A percentile compares a stretch with the other conserved stretches of the same genome.
Conservation (phyloP, 2,329 filamentous ascomycete species). For the Alternaria alternata region DNA sequence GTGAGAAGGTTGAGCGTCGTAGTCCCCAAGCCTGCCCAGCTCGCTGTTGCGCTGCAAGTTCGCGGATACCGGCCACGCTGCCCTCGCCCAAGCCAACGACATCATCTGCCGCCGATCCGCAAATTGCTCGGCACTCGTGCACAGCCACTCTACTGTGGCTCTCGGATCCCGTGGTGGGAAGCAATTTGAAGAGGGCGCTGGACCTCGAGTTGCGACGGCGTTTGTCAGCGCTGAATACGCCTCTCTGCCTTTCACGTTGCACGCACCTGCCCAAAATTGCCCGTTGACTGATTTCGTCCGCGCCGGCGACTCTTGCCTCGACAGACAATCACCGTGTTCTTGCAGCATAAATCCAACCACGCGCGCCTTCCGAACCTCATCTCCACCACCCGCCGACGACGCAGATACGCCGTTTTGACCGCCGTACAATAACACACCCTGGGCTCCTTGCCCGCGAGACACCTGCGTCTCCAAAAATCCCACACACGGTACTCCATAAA, state of each 20-base stretch:
- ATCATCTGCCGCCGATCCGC: conserved; percentile 12
- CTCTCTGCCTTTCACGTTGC: not conserved
- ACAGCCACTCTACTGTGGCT: conserved; percentile 18
- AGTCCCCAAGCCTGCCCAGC: conserved; percentile 3
- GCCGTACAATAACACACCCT: conserved; percentile 43
- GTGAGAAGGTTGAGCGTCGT: not conserved
- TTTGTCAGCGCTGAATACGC: conserved; percentile 20
- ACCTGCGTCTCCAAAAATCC: conserved; percentile 45
- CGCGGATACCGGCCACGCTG: conserved; percentile 10
- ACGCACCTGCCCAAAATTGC: conserved; percentile 5
- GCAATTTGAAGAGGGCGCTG: conserved; percentile 11
- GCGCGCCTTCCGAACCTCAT: conserved; percentile 43
- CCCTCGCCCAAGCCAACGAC: conserved; percentile 8
- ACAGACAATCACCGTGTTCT: conserved; percentile 41
- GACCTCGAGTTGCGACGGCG: conserved; percentile 5
- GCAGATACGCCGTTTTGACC: conserved; percentile 49
- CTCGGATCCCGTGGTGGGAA: conserved; percentile 1
- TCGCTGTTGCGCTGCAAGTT: conserved; percentile 5
- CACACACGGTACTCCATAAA: conserved; percentile 19
- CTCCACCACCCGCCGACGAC: conserved; percentile 38
- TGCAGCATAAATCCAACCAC: conserved; percentile 35
- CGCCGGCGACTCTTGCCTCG: conserved; percentile 4
- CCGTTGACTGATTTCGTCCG: not conserved
- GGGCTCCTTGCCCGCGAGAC: conserved; percentile 53
- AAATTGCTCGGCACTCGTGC: conserved; percentile 11